Base-by-base conservation (phyloP, 2,329 filamentous ascomycete genomes). In the Aspergillus novofumigatus region DNA sequence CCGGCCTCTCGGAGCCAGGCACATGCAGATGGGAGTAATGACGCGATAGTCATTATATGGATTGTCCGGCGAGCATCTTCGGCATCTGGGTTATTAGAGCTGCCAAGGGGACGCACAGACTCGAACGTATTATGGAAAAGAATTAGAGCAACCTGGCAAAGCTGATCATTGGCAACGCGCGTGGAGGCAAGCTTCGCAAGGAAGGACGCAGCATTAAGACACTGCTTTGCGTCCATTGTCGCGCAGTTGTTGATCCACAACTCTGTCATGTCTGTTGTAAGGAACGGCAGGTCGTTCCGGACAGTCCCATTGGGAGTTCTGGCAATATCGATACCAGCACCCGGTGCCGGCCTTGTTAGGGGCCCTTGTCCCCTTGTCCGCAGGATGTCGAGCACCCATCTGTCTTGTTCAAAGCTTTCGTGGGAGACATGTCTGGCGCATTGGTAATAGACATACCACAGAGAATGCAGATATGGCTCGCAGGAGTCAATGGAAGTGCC, bases 381-480 rank as follows among this genome's bases (percentile, higher is more conserved):
- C 23, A 68, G 35, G 48, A 68, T 62, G 23, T 67, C 64, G 20
- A 67, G 62, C 29, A 68, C 54, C n/a, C 65, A 35, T 6, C 58
- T 21, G 3, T 68, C 62, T 20, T 67, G 63, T 0, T 67, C 60
- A n/a, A 59, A 29, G 3, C 47, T 49, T 35, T 67, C 58, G 6
- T 49, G 29, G 1, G 58, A 62, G 28, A 56, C 58, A 29, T 62
- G 41, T 51, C 61, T 54, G 10, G 50, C 52, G 10, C 61, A 55
- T 32, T 67, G 54, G 52, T 63, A 68, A 51, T 67, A 67, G 10
- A 63, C 58, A 42, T 67, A 59, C 65, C 64, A 67, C 1, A 67
- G 26, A 21, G 53, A 55, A 59, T 65, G 66, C 26, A 55, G 53
- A 49, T 21, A 7, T 8, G 7, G 17, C 41, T 51, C 20, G 7